phyloP scores from a whole-genome alignment of 1,284 basidiomycete species.

The Chondrostereum purpureum region DNA sequence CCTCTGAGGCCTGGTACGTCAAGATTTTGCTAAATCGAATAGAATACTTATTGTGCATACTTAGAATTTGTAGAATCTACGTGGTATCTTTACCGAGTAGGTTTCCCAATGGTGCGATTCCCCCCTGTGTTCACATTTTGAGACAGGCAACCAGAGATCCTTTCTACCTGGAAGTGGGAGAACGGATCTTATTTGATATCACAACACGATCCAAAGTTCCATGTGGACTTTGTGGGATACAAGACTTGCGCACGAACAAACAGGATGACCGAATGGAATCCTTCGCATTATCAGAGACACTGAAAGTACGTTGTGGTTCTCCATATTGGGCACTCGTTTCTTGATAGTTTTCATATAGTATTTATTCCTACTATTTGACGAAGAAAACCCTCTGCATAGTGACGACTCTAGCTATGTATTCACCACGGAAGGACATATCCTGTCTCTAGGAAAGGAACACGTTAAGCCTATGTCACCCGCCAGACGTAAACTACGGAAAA shows the following conservation, averaged over 20 bases:
- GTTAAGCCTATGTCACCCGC: conserved; percentile 50
- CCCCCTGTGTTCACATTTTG: conserved; percentile 5
- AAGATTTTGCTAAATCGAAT: too few relatives aligned
- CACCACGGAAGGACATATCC: conserved; percentile 91
- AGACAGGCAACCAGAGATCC: conserved; percentile 81
- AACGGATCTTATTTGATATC: conserved; percentile 76
- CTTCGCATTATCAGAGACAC: conserved; percentile 83
- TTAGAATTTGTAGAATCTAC: conserved; percentile 88
- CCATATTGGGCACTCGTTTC: conserved; percentile 2
- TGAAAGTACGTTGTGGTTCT: conserved; percentile 54
- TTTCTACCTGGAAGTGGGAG: conserved; percentile 87
- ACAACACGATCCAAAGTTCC: conserved; percentile 67
- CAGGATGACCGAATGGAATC: conserved; percentile 91
- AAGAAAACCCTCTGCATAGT: conserved; percentile 65
- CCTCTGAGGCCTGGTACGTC: conserved; percentile 72
- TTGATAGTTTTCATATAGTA: conserved; percentile 47
- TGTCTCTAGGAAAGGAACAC: conserved; percentile 53
- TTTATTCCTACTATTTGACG: conserved; percentile 87
- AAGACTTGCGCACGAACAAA: conserved; percentile 73
- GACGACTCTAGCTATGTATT: conserved; percentile 82
- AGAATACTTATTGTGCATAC: too few relatives aligned
- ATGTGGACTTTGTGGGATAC: conserved; percentile 81
- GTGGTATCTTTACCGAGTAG: conserved; percentile 86
- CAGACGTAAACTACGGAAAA: conserved; percentile 55
- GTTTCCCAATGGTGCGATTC: conserved; percentile 20